phyloP scores from a whole-genome alignment of 306 rosid genomes.

The Quercus berberidifolia region DNA sequence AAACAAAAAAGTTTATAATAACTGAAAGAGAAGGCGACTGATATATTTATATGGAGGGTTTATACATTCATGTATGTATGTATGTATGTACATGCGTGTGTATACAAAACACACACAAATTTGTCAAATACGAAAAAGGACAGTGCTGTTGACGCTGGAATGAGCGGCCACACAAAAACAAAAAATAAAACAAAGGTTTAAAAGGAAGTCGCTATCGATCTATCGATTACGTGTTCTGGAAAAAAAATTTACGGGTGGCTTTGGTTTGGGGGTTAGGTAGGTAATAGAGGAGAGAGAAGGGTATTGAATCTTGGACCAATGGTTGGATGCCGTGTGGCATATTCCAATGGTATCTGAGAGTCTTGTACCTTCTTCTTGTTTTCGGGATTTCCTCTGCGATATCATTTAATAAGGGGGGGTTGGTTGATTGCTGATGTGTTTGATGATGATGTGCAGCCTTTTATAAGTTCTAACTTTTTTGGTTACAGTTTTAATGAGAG shows the following conservation, averaged over 20 bases:
- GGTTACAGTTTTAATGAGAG: too few relatives aligned
- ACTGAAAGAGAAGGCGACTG: too few relatives aligned
- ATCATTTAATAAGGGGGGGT: background rate
- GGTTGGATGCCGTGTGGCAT: background rate
- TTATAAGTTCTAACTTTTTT: too few relatives aligned
- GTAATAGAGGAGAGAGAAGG: too few relatives aligned
- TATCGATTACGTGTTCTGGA: background rate
- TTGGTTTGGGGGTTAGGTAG: background rate
- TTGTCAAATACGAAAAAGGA: conserved; percentile 3
- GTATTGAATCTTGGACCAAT: background rate
- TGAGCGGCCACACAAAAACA: background rate
- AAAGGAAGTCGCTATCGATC: background rate
- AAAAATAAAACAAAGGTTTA: too few relatives aligned
- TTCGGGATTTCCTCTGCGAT: background rate
- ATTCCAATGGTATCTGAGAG: background rate
- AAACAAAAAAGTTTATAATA: too few relatives aligned
- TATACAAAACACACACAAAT: background rate
- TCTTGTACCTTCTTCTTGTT: background rate
- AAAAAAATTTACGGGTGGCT: background rate
- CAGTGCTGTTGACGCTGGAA: background rate
- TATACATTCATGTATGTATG: too few relatives aligned
- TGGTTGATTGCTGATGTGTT: too few relatives aligned
- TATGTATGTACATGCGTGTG: conserved; percentile 7
- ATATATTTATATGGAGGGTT: too few relatives aligned
- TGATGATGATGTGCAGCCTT: too few relatives aligned